Conservation (phyloP, 176 grass and related monocot species). For the Echinochloa phyllopogon region DNA sequence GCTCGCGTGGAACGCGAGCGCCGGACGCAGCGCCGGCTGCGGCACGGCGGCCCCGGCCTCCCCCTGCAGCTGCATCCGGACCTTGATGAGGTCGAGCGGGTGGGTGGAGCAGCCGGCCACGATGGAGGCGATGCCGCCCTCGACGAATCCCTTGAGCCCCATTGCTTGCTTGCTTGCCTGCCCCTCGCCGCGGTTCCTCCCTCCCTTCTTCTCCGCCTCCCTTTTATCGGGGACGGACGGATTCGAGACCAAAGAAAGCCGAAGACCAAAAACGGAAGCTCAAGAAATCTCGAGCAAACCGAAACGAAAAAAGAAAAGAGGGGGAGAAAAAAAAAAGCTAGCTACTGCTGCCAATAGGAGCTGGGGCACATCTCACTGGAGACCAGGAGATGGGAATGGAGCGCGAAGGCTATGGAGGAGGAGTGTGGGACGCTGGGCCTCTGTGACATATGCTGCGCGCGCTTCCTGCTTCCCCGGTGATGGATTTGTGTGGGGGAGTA, state of each 20-base stretch:
- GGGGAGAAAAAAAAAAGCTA: background rate
- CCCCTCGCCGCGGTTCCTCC: background rate
- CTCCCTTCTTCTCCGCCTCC: background rate
- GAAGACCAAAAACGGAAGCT: constrained; percentile 24
- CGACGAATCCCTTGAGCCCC: constrained; percentile 89
- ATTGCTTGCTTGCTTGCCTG: constrained; percentile 21
- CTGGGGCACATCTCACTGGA: constrained; percentile 95
- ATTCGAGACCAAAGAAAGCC: background rate
- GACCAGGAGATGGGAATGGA: constrained; percentile 92
- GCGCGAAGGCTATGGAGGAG: constrained; percentile 78
- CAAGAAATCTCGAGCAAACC: background rate
- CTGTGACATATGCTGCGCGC: constrained; percentile 82
- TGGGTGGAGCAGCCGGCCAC: constrained; percentile 94
- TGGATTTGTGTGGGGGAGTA: constrained; percentile 7
- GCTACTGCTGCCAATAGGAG: constrained; percentile 60
- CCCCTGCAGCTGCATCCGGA: constrained; percentile 94
- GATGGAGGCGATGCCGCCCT: constrained; percentile 90
- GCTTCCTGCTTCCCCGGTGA: constrained; percentile 12
- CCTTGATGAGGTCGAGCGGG: constrained; percentile 93
- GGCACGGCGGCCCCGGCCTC: constrained; percentile 41
- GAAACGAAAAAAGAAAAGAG: background rate
- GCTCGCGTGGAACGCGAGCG: constrained; percentile 58
- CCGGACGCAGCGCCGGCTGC: constrained; percentile 53
- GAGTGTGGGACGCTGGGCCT: constrained; percentile 84
- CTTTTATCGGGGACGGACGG: background rate